These are phyloP conservation scores for Erysimum cheiranthoides DNA, from an alignment of 345 rosid species.

Conservation along the genomic window DNA sequence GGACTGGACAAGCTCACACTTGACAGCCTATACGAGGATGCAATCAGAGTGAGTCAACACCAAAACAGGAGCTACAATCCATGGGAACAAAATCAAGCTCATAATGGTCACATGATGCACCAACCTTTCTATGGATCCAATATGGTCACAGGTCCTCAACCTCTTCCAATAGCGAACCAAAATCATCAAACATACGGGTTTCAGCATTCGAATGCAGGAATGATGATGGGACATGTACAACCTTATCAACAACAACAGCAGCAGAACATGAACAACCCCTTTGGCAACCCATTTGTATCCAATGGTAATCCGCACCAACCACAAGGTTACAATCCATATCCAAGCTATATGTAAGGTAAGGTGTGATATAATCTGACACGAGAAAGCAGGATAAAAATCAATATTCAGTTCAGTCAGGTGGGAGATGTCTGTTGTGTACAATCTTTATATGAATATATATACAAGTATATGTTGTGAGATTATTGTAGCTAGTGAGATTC, in stretches of 20 bases:
- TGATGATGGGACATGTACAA: slow-evolving; percentile 59
- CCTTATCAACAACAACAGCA: slow-evolving; percentile 33
- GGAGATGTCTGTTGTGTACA: slow-evolving; percentile 34
- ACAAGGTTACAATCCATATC: slow-evolving; percentile 44
- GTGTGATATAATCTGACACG: slow-evolving; percentile 1
- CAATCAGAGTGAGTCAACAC: slow-evolving; percentile 72
- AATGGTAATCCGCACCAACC: slow-evolving; percentile 43
- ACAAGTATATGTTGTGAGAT: slow-evolving; percentile 39
- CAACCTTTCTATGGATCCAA: slow-evolving; percentile 39
- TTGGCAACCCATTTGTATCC: slow-evolving; percentile 45
- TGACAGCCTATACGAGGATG: slow-evolving; percentile 96
- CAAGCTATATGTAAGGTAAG: slow-evolving; percentile 34
- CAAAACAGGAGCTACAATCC: slow-evolving; percentile 83
- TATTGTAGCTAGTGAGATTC: slow-evolving; percentile 40
- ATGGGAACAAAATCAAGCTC: slow-evolving; percentile 69
- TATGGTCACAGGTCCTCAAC: slow-evolving; percentile 29
- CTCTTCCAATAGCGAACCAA: slow-evolving; percentile 41
- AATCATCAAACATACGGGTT: slow-evolving; percentile 35
- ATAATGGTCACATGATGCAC: slow-evolving; percentile 62
- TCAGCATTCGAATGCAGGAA: slow-evolving; percentile 62
- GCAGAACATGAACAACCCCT: slow-evolving; percentile 41
- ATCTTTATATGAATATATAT: slow-evolving; percentile 27
- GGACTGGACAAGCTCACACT: slow-evolving; percentile 92
- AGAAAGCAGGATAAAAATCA: slow-evolving; percentile 10
- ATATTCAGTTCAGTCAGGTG: slow-evolving; percentile 13